A percentile compares a stretch with the other conserved stretches of the same genome.
Evolutionary conservation across 345 rosid species (phyloP).

Genomic region (Populus simonii): DNA sequence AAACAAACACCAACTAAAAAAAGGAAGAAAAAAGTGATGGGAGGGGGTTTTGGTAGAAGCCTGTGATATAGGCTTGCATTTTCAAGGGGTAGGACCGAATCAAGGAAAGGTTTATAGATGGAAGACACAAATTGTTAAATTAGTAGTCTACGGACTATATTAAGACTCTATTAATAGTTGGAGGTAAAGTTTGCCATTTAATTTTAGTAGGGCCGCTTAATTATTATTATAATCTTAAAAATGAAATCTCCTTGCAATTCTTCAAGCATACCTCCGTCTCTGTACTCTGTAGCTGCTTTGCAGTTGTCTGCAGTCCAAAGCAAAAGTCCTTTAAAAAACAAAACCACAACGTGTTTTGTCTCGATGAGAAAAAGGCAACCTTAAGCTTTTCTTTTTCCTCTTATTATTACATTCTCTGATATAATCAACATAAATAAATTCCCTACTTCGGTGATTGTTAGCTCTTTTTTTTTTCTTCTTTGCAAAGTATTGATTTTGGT

Average conservation of each 20-base stretch:
- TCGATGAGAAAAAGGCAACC: not conserved
- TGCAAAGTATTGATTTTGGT: not conserved
- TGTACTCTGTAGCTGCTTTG: not conserved
- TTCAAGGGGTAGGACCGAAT: no score
- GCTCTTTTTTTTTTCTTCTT: not conserved
- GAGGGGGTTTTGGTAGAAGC: no score
- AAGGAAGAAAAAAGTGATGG: no score
- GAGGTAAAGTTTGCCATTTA: not conserved
- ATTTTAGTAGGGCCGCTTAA: not conserved
- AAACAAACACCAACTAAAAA: no score
- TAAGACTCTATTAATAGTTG: not conserved
- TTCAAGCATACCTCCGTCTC: not conserved
- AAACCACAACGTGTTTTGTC: not conserved
- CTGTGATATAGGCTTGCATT: no score
- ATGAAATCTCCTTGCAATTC: not conserved
- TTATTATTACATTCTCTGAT: not conserved
- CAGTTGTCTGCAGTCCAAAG: constrained; percentile 2
- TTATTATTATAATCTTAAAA: not conserved
- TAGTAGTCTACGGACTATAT: not conserved
- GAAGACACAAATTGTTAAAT: not conserved
- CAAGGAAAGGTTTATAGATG: not conserved
- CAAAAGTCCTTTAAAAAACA: not conserved
- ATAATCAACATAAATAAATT: not conserved
- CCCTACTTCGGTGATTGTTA: not conserved
- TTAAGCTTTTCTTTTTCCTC: not conserved